Evolutionary conservation across 2,329 filamentous ascomycete species (phyloP).

Genomic region (Cercospora berteroae): DNA sequence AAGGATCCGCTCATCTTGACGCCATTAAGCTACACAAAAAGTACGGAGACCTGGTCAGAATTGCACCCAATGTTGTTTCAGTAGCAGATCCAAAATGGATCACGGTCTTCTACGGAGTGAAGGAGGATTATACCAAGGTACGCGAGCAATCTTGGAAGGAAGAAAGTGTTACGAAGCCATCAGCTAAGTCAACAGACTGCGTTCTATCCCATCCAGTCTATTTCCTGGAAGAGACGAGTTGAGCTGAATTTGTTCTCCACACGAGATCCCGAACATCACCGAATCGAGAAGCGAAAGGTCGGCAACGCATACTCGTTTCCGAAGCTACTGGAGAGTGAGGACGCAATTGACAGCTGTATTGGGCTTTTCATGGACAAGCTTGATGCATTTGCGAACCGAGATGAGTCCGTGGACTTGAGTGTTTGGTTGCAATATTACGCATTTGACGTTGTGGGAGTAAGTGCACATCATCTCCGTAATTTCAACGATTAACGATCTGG

Average conservation of each 20-base stretch:
- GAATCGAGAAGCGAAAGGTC: slow-evolving; percentile 35
- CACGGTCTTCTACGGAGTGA: not conserved
- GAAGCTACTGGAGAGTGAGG: slow-evolving; percentile 11
- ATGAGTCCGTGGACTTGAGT: not conserved
- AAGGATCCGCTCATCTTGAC: not conserved
- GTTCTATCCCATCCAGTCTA: slow-evolving; percentile 35
- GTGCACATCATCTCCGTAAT: not conserved
- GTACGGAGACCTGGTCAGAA: not conserved
- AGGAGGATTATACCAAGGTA: not conserved
- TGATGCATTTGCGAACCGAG: not conserved
- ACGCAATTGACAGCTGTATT: not conserved
- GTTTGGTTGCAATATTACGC: not conserved
- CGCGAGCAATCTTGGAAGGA: too few species aligned
- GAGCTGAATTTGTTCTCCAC: slow-evolving; percentile 37
- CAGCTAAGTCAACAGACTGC: slow-evolving; percentile 10
- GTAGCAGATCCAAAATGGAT: slow-evolving; percentile 1
- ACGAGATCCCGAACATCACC: slow-evolving; percentile 42
- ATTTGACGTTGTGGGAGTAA: not conserved
- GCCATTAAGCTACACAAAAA: not conserved
- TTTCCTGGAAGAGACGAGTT: slow-evolving; percentile 25
- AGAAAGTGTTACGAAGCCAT: not conserved
- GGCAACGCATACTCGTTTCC: slow-evolving; percentile 18
- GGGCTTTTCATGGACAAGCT: not conserved
- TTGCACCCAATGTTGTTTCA: not conserved
- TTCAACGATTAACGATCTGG: not conserved